These are phyloP conservation scores for Boletus rubroflammeus DNA, from an alignment of 768 basidiomycete species.

Conservation along the genomic window DNA sequence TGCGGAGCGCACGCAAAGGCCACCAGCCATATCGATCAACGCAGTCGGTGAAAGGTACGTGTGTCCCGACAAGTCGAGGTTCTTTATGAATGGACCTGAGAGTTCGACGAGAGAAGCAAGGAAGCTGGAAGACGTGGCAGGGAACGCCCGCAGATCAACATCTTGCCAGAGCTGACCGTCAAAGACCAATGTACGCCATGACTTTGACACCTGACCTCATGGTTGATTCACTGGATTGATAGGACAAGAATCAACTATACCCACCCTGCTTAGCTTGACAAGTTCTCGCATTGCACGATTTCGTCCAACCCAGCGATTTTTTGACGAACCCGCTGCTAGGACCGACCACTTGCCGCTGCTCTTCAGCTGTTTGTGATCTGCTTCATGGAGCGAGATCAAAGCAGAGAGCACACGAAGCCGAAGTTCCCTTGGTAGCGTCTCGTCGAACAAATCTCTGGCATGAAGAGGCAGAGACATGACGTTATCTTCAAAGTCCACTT, in stretches of 20 bases:
- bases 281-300: slow-evolving; percentile 75
- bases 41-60: slow-evolving; percentile 44
- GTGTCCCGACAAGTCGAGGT: slow-evolving; percentile 64
- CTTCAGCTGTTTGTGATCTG: slow-evolving; percentile 48
- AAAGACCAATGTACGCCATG: slow-evolving; percentile 70
- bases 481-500: slow-evolving; percentile 41
- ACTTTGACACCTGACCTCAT: slow-evolving; percentile 61
- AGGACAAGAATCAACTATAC: slow-evolving; percentile 28
- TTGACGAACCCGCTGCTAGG: slow-evolving; percentile 55
- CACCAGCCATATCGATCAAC: slow-evolving; percentile 51
- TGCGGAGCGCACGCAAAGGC: slow-evolving; percentile 45
- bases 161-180: slow-evolving; percentile 86
- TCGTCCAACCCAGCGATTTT: slow-evolving; percentile 70
- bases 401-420: slow-evolving; percentile 55
- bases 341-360: slow-evolving; percentile 55
- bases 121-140: slow-evolving; percentile 48
- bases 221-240: slow-evolving; percentile 12
- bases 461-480: slow-evolving; percentile 46
- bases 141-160: slow-evolving; percentile 62
- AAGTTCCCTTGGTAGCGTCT: slow-evolving; percentile 67
- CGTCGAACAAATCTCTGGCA: slow-evolving; percentile 62
- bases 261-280: slow-evolving; percentile 74
- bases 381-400: slow-evolving; percentile 56
- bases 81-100: slow-evolving; percentile 63
- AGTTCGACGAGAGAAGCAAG: slow-evolving; percentile 49